Evolutionary conservation across 106 monocot genomes (phyloP), one percentile per base, ranked within the genome.

Genomic region (Posidonia australis): DNA sequence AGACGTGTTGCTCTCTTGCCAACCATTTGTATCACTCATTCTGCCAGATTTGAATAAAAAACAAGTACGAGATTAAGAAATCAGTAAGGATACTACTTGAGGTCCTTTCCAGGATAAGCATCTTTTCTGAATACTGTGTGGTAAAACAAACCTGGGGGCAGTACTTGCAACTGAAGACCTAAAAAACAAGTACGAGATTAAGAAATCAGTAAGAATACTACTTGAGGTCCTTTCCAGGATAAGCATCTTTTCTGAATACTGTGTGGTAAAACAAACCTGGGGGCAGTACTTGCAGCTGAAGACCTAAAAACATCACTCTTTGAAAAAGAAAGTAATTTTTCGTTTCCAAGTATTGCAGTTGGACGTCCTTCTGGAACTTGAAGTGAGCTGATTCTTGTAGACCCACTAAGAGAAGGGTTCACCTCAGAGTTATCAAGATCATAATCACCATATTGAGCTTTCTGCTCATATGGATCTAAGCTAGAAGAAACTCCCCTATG

Each of bases 1-100:
- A 70, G 70, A 31, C 64, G 66, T 29, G 17, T 25, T 78, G 51
- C 67, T 76, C 52, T 75, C 78, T 21, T 45, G 54, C 76, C 73
- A 63, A 71, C 65, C 70, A 78, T 76, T 78, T 21, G 29, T 69
- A 48, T 75, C 53, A 32, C 67, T 60, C 36, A 53, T 29, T 80
- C 77, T 80, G 19, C 53, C 47, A 60, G 19, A 57, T 57, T 41
- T 30, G 5, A 16, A 66, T 19, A 66, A 4, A 10, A 52, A 30
- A n/a, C 22, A 66, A 30, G 25, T 52, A 54, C 30, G 21, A 20
- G 51, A 53, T 17, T 9, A 63, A 23, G 5, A 63, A 10, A 14
- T 17, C 13, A 10, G 43, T 62, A 9, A 20, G 36, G 7, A 4
- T 4, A 3, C 12, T 43, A 20, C 17, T 7, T 10, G 21, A 25